Conservation (phyloP, 208 protist genomes). For the Leishmania turanica region DNA sequence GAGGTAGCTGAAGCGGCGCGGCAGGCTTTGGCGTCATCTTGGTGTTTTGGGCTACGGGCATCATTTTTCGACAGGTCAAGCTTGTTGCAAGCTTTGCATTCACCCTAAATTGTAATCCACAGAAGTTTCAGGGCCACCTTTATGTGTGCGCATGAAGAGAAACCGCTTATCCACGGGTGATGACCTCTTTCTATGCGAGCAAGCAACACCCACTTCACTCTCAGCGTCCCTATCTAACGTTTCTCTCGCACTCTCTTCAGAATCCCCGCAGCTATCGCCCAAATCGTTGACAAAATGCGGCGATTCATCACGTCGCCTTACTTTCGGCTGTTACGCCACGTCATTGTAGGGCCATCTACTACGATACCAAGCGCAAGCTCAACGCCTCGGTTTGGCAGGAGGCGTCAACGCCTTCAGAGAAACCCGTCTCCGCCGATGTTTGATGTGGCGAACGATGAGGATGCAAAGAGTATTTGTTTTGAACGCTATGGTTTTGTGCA, state of each 20-base stretch:
- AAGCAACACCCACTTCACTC: not conserved
- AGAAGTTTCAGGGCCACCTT: not conserved
- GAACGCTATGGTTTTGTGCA: constrained; percentile 78
- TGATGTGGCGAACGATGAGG: constrained; percentile 39
- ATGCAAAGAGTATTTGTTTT: constrained; percentile 60
- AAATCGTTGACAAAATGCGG: constrained; percentile 17
- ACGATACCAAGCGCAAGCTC: constrained; percentile 25
- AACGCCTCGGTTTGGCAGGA: constrained; percentile 40
- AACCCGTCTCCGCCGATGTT: not conserved
- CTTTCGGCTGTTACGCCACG: constrained; percentile 7
- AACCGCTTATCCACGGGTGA: not conserved
- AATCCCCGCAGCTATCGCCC: not conserved
- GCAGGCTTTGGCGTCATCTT: not conserved
- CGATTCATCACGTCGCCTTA: not conserved
- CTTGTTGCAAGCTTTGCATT: not conserved
- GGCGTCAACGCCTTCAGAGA: constrained; percentile 3
- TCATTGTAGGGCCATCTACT: constrained; percentile 41
- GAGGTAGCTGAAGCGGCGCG: not conserved
- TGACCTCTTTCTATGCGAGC: not conserved
- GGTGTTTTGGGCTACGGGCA: not conserved
- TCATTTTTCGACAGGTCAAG: not conserved
- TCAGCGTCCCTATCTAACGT: not conserved
- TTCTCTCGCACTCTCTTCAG: not conserved
- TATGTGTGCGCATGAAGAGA: not conserved
- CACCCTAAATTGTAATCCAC: not conserved